Percentiles rank a stretch among this genome's conserved stretches.
Conservation (phyloP, 306 rosid genomes). For the Trifolium repens region DNA sequence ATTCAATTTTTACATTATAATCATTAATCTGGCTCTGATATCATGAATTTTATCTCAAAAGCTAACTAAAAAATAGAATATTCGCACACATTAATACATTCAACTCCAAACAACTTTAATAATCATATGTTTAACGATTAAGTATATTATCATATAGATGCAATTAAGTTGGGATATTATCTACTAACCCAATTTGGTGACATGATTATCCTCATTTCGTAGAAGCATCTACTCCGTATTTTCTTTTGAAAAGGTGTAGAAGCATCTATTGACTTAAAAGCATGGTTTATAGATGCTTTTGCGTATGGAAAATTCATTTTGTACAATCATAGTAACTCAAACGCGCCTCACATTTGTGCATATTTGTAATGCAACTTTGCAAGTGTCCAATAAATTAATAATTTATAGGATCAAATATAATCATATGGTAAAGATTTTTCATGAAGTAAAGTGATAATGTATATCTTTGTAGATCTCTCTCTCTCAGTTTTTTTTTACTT, state of each 20-base stretch:
- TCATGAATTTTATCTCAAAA: too few species aligned
- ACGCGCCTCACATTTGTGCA: not conserved
- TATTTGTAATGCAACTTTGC: not conserved
- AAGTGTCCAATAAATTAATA: not conserved
- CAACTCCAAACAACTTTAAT: too few species aligned
- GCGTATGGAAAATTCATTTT: conserved; percentile 9
- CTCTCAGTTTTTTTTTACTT: not conserved
- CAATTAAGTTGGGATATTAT: conserved; percentile 14
- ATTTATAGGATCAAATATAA: not conserved
- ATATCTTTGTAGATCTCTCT: not conserved
- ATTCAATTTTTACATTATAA: too few species aligned
- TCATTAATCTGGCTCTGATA: too few species aligned
- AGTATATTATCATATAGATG: too few species aligned
- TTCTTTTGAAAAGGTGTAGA: too few species aligned
- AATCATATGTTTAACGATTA: too few species aligned
- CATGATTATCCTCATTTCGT: conserved; percentile 19
- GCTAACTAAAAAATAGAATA: too few species aligned
- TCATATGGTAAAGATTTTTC: conserved; percentile 3
- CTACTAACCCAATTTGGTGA: conserved; percentile 6
- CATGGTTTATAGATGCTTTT: conserved; percentile 10
- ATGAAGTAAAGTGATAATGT: not conserved
- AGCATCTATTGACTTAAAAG: not conserved
- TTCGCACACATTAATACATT: too few species aligned
- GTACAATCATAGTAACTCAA: not conserved
- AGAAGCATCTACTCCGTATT: not conserved